These are phyloP conservation scores for Kockovaella imperatae DNA, from an alignment of 768 basidiomycete genomes.

Conservation along the genomic window DNA sequence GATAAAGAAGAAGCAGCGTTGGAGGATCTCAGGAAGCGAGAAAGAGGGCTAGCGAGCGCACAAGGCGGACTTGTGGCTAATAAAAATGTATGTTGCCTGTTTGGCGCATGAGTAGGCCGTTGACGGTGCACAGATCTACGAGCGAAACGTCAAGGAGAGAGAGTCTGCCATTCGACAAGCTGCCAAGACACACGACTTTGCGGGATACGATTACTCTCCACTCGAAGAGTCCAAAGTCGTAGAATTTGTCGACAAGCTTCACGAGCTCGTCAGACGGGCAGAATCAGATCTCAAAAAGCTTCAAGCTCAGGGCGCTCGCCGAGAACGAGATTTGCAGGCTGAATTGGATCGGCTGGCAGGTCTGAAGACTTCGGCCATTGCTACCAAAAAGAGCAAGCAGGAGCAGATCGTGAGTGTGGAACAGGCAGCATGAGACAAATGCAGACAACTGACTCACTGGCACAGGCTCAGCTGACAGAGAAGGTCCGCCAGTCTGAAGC, in stretches of 20 bases:
- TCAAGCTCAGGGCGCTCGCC: slow-evolving; percentile 47
- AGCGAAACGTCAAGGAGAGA: slow-evolving; percentile 59
- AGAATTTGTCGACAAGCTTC: slow-evolving; percentile 63
- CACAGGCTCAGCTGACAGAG: slow-evolving; percentile 22
- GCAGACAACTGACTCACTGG: slow-evolving; percentile 1
- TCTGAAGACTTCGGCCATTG: slow-evolving; percentile 53
- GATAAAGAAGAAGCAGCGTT: slow-evolving; percentile 30
- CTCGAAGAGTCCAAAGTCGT: slow-evolving; percentile 63
- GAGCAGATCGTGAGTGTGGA: slow-evolving; percentile 44
- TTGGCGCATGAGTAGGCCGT: background rate
- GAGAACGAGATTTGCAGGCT: slow-evolving; percentile 51
- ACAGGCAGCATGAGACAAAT: no score
- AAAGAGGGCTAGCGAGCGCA: slow-evolving; percentile 32
- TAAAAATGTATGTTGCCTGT: slow-evolving; percentile 54
- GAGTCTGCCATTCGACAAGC: slow-evolving; percentile 68
- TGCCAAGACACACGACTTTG: slow-evolving; percentile 60
- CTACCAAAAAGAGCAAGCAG: slow-evolving; percentile 37
- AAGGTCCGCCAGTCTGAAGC: slow-evolving; percentile 37
- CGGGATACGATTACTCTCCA: slow-evolving; percentile 63
- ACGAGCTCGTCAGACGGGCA: slow-evolving; percentile 58
- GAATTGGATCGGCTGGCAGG: slow-evolving; percentile 50
- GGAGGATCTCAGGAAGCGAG: slow-evolving; percentile 32
- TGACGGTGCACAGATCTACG: slow-evolving; percentile 56
- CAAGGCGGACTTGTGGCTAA: slow-evolving; percentile 63
- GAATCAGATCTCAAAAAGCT: slow-evolving; percentile 53